Evolutionary conservation across 768 basidiomycete genomes (phyloP).

Genomic region (Candolleomyces eurysporus): DNA sequence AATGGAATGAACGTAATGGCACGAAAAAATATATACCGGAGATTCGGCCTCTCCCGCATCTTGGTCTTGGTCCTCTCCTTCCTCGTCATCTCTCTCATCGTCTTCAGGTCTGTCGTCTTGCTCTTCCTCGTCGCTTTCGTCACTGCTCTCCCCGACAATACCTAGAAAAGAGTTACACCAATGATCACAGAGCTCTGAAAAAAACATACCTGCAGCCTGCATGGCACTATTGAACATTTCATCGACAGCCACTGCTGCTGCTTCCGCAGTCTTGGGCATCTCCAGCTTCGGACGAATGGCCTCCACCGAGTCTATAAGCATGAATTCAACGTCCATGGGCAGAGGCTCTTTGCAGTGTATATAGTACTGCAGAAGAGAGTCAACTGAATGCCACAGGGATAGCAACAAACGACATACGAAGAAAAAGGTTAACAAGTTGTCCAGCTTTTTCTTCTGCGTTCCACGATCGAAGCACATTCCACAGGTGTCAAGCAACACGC

Average conservation of each 20-base stretch:
- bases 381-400: neutral
- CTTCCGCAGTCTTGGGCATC: conserved; percentile 72
- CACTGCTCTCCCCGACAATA: conserved; percentile 46
- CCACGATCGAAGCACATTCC: conserved; percentile 98
- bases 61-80: conserved; percentile 60
- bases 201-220: conserved; percentile 54
- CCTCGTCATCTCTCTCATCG: conserved; percentile 48
- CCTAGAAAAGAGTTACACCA: neutral
- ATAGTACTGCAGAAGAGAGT: conserved; percentile 56
- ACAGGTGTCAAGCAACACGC: conserved; percentile 90
- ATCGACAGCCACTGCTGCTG: conserved; percentile 86
- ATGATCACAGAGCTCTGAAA: neutral
- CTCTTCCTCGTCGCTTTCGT: conserved; percentile 67
- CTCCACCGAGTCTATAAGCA: conserved; percentile 93
- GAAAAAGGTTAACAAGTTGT: conserved; percentile 90
- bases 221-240: conserved; percentile 76
- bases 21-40: conserved; percentile 39
- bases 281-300: conserved; percentile 82
- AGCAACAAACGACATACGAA: conserved; percentile 52
- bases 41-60: conserved; percentile 42
- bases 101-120: conserved; percentile 52
- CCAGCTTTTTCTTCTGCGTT: conserved; percentile 87
- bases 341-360: conserved; percentile 82
- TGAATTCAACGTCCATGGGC: conserved; percentile 99
- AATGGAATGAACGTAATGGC: too few species aligned